Evolutionary conservation across 108 stramenopile genomes (phyloP).

Genomic region (Nannochloropsis granulata): DNA sequence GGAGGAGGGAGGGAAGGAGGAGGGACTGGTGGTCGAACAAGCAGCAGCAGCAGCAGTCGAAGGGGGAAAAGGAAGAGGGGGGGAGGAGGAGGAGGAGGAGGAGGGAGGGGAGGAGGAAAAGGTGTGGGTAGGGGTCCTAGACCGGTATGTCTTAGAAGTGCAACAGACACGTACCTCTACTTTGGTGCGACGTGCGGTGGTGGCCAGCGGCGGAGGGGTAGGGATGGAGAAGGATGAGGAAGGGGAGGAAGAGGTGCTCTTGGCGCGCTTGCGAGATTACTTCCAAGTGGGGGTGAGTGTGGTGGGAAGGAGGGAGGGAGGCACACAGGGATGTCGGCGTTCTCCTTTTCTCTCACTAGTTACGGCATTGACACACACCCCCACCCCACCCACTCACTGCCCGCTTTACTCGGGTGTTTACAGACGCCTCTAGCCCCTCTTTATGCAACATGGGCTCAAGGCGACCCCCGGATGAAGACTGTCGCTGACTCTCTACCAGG

Average conservation of each 20-base stretch:
- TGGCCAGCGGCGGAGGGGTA: background rate
- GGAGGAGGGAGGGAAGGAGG: background rate
- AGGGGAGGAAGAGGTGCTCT: background rate
- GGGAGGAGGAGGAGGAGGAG: background rate
- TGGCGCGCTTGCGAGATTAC: background rate
- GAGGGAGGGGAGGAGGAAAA: background rate
- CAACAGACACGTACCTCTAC: background rate
- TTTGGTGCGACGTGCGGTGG: background rate
- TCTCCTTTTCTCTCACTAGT: too few species aligned
- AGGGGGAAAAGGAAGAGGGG: background rate
- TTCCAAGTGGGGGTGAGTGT: background rate
- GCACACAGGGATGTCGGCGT: background rate
- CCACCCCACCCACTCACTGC: background rate
- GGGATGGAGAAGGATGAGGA: background rate
- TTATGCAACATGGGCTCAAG: slow-evolving; percentile 11
- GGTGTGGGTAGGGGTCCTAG: background rate
- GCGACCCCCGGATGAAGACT: slow-evolving; percentile 3
- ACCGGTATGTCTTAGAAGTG: background rate
- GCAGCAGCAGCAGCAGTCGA: background rate
- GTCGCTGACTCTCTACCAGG: slow-evolving; percentile 12
- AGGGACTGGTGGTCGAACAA: background rate
- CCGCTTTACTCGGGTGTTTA: background rate
- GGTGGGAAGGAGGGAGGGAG: background rate
- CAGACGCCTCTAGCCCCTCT: slow-evolving; percentile 2
- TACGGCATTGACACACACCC: background rate